phyloP scores from a whole-genome alignment of 129 eudicot species.

The Cynara cardunculus region DNA sequence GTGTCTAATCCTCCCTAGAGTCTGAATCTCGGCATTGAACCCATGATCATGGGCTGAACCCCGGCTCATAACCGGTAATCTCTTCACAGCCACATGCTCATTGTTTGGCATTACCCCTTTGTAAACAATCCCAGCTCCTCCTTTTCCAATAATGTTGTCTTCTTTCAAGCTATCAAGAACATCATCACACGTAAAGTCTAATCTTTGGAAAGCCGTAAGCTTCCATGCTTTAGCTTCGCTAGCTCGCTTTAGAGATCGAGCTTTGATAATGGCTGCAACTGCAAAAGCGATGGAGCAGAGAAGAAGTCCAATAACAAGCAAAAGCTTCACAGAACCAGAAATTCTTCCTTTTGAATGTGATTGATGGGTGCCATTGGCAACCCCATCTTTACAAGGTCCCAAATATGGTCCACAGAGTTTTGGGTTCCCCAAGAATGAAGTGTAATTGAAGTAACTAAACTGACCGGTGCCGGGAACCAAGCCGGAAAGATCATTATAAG shows the following conservation, averaged over 20 bases:
- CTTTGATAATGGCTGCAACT: constrained; percentile 73
- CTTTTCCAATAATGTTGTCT: constrained; percentile 91
- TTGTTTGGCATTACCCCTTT: constrained; percentile 81
- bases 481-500: constrained; percentile 81
- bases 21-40: constrained; percentile 92
- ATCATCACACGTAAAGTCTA: constrained; percentile 84
- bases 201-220: constrained; percentile 79
- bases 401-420: constrained; percentile 84
- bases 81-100: constrained; percentile 72
- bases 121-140: constrained; percentile 94
- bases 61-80: constrained; percentile 82
- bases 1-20: constrained; percentile 89
- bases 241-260: constrained; percentile 69
- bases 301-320: constrained; percentile 76
- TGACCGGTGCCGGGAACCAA: constrained; percentile 90
- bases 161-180: constrained; percentile 75
- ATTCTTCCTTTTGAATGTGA: constrained; percentile 59
- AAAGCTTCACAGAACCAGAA: constrained; percentile 75
- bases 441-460: constrained; percentile 86
- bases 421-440: constrained; percentile 80
- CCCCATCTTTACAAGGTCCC: constrained; percentile 80
- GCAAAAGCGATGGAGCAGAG: constrained; percentile 80
- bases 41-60: constrained; percentile 97
- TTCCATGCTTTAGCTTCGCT: constrained; percentile 88
- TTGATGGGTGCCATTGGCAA: constrained; percentile 49